phyloP scores from a whole-genome alignment of 176 grass and related monocot genomes.

The Themeda triandra region DNA sequence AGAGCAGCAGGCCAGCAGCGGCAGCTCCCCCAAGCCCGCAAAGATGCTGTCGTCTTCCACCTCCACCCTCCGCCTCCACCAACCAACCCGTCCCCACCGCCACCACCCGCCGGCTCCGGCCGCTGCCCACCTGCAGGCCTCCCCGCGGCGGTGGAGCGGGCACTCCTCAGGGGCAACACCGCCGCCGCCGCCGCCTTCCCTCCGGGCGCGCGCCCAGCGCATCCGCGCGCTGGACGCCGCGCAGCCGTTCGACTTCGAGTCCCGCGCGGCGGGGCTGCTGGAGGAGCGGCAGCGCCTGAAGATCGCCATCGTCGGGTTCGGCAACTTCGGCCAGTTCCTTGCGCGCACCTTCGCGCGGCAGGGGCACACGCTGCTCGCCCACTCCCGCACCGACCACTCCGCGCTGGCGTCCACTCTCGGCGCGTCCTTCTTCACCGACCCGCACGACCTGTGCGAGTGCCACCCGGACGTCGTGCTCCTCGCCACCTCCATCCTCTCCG shows the following conservation, averaged over 20 bases:
- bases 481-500: slow-evolving; percentile 79
- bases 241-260: slow-evolving; percentile 69
- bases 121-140: background rate
- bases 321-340: slow-evolving; percentile 84
- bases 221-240: slow-evolving; percentile 54
- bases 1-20: background rate
- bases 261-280: slow-evolving; percentile 39
- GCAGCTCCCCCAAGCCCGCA: background rate
- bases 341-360: slow-evolving; percentile 59
- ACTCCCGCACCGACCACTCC: slow-evolving; percentile 86
- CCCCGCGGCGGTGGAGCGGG: background rate
- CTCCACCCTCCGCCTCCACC: slow-evolving; percentile 34
- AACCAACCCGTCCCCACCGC: slow-evolving; percentile 20
- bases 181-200: background rate
- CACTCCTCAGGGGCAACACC: background rate
- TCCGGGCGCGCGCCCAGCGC: background rate
- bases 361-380: slow-evolving; percentile 66
- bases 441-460: slow-evolving; percentile 85
- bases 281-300: slow-evolving; percentile 67
- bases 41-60: slow-evolving; percentile 52
- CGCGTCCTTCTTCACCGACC: slow-evolving; percentile 57
- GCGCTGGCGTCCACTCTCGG: slow-evolving; percentile 47
- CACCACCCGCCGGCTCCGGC: background rate
- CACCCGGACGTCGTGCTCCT: slow-evolving; percentile 86
- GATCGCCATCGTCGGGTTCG: slow-evolving; percentile 89